These are phyloP conservation scores for Fusarium bulbicola DNA, from an alignment of 2,329 filamentous ascomycete species.

Conservation along the genomic window DNA sequence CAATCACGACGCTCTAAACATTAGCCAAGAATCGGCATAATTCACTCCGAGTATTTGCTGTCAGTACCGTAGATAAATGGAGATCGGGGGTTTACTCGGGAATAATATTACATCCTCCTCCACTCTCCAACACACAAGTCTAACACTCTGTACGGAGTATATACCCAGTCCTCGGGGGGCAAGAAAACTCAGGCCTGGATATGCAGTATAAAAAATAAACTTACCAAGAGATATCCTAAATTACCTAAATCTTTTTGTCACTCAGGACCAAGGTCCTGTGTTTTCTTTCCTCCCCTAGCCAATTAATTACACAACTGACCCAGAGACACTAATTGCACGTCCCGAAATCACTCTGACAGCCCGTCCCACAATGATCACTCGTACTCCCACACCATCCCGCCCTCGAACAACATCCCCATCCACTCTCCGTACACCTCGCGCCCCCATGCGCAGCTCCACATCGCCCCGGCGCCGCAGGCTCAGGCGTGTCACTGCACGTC, in stretches of 20 bases:
- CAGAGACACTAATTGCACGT: constrained; percentile 26
- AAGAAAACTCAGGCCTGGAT: too few relatives aligned
- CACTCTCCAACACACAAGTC: background rate
- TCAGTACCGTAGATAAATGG: background rate
- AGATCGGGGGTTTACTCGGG: background rate
- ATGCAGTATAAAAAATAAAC: too few relatives aligned
- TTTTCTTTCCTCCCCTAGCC: too few relatives aligned
- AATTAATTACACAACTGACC: background rate
- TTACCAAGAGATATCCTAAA: too few relatives aligned
- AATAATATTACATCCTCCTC: constrained; percentile 9
- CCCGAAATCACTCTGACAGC: constrained; percentile 49
- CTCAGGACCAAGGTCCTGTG: too few relatives aligned
- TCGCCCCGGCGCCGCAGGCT: constrained; percentile 34
- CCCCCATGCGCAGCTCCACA: constrained; percentile 40
- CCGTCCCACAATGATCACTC: constrained; percentile 50
- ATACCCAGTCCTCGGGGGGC: too few relatives aligned
- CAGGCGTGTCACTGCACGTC: constrained; percentile 31
- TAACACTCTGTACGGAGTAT: background rate
- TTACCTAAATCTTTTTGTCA: too few relatives aligned
- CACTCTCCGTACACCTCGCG: constrained; percentile 40
- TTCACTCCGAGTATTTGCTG: background rate
- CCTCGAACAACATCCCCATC: constrained; percentile 43
- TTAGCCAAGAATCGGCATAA: background rate
- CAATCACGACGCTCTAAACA: background rate
- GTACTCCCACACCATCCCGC: constrained; percentile 51